Base-by-base conservation (phyloP, 441 rosid species). In the Gossypium davidsonii region DNA sequence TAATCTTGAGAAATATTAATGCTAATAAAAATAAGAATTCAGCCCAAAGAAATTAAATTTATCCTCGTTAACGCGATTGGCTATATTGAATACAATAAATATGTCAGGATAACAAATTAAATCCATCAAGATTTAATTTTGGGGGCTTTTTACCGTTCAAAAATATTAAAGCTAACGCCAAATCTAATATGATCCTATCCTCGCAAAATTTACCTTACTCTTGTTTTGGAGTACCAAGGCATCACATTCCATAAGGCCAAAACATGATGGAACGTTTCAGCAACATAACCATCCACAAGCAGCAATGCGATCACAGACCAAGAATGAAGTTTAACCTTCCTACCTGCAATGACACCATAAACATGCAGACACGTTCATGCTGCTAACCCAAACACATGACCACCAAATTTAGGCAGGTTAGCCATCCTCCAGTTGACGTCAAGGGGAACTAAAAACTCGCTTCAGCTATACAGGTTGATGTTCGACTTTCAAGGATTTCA, bases 391-490 rank as follows among this genome's bases (percentile, higher is more conserved):
- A 20, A 34, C 2, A 55, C 3, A 20, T 6, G 20, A 70, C 64
- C 42, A 49, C 57, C 25, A 37, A 60, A 44, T 65, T 23, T 42
- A 9, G 52, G 42, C 26, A 18, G 48, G 52, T 67, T 65, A 20
- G 23, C 18, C n/a, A 73, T 78, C 75, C 20, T 26, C 80, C 61
- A 7, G 77, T 31, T 20, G 58, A 58, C 53, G 59, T 37, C 66
- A 48, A 76, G 55, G 56, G 26, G 60, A 79, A 46, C 28, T 7
- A 34, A 2, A 55, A 46, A 12, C 15, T 46, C 21, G 7, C 20
- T 20, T 12, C 55, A 44, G 1, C 56, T 12, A 66, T 46, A 6
- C 20, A 12, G 14, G 20, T 46, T 66, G 34, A 4, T 15, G 48
- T 8, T 59, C 70, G 31, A 67, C 70, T 69, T 68, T 37, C 2